These are phyloP conservation scores for Wickerhamomyces silvicola DNA, from an alignment of 805 yeast genomes.

Conservation along the genomic window DNA sequence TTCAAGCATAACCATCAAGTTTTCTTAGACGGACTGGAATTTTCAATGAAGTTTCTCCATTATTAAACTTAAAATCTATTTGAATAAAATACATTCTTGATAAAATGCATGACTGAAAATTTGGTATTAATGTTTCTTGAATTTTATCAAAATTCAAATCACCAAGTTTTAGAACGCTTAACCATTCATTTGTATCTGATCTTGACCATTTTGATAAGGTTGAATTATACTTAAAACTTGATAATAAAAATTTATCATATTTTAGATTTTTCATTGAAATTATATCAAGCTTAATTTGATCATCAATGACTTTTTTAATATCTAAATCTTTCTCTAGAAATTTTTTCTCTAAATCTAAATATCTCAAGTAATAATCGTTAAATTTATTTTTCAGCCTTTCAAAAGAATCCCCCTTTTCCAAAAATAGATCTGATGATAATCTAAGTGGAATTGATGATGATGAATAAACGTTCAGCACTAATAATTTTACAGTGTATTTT, in stretches of 20 bases:
- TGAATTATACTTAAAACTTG: constrained; percentile 3
- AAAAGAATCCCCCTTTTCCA: constrained; percentile 16
- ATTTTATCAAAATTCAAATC: constrained; percentile 28
- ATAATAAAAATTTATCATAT: constrained; percentile 5
- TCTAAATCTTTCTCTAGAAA: constrained; percentile 7
- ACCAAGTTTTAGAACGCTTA: background rate
- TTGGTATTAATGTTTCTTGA: constrained; percentile 48
- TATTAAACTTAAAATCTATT: constrained; percentile 33
- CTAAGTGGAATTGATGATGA: constrained; percentile 35
- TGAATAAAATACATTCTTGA: constrained; percentile 52
- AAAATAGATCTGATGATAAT: constrained; percentile 27
- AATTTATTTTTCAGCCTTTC: constrained; percentile 21
- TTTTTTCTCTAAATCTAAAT: constrained; percentile 12
- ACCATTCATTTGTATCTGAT: constrained; percentile 21
- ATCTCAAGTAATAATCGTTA: constrained; percentile 4
- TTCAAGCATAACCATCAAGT: constrained; percentile 17
- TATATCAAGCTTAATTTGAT: constrained; percentile 12
- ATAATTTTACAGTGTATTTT: constrained; percentile 23
- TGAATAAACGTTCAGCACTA: constrained; percentile 29
- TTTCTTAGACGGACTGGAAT: constrained; percentile 33
- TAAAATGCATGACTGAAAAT: constrained; percentile 58
- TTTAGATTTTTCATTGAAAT: constrained; percentile 15
- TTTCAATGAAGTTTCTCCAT: constrained; percentile 24
- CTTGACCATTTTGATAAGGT: constrained; percentile 17
- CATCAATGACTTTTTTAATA: constrained; percentile 8